Evolutionary conservation across 805 yeast genomes (phyloP).

Genomic region (Ogataea nakhonphanomensis): DNA sequence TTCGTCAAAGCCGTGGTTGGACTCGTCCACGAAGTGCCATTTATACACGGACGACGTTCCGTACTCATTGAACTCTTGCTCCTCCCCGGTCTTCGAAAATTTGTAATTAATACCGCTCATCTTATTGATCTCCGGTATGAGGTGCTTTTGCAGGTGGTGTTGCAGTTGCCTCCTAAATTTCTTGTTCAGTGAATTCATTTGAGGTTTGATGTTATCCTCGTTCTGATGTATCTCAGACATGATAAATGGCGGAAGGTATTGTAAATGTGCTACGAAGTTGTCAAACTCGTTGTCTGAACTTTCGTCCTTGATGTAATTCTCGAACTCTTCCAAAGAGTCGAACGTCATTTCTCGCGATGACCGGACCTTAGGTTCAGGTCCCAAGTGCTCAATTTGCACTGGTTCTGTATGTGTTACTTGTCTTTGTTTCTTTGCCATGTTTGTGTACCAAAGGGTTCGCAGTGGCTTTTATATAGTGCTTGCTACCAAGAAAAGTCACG

Average conservation of each 20-base stretch:
- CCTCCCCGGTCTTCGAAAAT: constrained; percentile 44
- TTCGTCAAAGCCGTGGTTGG: constrained; percentile 52
- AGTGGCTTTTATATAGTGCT: constrained; percentile 6
- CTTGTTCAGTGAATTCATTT: constrained; percentile 66
- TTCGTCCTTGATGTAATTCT: constrained; percentile 62
- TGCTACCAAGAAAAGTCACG: background rate
- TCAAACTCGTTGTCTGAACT: constrained; percentile 75
- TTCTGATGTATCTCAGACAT: constrained; percentile 63
- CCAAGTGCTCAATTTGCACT: constrained; percentile 30
- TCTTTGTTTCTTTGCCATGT: constrained; percentile 28
- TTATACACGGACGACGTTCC: constrained; percentile 44
- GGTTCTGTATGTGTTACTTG: constrained; percentile 26
- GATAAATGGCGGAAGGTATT: constrained; percentile 72
- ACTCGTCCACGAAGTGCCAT: constrained; percentile 61
- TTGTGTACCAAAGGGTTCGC: background rate
- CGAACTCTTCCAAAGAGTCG: constrained; percentile 62
- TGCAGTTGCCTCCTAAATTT: constrained; percentile 71
- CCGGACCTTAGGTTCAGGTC: constrained; percentile 29
- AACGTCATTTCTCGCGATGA: constrained; percentile 38
- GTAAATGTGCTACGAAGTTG: constrained; percentile 61
- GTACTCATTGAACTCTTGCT: constrained; percentile 42
- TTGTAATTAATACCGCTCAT: constrained; percentile 51
- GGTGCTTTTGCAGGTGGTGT: constrained; percentile 70
- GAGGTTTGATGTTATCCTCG: constrained; percentile 67
- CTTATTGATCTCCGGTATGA: constrained; percentile 60